A percentile compares a stretch with the other conserved stretches of the same genome.
phyloP scores from a whole-genome alignment of 495 filamentous ascomycete species.

The Tuber microsphaerosporum region DNA sequence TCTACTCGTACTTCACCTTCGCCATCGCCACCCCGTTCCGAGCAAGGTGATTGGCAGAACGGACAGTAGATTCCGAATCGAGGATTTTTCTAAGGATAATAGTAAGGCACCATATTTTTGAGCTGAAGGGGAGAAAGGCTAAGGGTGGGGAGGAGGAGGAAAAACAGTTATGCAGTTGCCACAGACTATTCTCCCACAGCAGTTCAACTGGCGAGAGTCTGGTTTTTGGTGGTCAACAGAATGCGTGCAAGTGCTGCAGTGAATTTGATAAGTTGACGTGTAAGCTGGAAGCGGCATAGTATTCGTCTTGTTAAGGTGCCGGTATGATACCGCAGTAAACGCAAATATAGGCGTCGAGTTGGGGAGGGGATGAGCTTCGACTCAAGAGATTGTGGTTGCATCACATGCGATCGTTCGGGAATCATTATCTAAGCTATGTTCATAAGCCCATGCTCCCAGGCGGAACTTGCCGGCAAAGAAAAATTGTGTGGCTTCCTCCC shows the following conservation, averaged over 20 bases:
- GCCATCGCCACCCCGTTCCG: constrained; percentile 20
- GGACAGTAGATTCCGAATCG: constrained; percentile 65
- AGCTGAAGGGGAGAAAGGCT: constrained; percentile 1
- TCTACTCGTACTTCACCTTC: constrained; percentile 33
- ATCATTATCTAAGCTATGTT: not conserved
- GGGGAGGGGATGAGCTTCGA: not conserved
- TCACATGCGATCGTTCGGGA: not conserved
- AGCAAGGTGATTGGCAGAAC: constrained; percentile 45
- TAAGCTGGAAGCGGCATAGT: constrained; percentile 22
- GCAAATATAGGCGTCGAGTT: not conserved
- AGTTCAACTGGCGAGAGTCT: constrained; percentile 51
- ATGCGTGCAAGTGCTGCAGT: constrained; percentile 26
- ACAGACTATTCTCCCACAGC: constrained; percentile 63
- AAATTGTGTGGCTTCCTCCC: not conserved
- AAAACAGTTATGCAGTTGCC: constrained; percentile 57
- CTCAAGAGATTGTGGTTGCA: not conserved
- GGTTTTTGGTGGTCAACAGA: constrained; percentile 14
- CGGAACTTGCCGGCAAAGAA: not conserved
- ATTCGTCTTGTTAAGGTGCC: not conserved
- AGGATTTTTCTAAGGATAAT: constrained; percentile 51
- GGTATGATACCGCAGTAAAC: not conserved
- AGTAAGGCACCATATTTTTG: constrained; percentile 8
- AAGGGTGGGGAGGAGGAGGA: constrained; percentile 7
- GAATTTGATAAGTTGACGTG: constrained; percentile 14
- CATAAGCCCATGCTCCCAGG: not conserved